A percentile compares a stretch with the other conserved stretches of the same genome.
Conservation (phyloP, 129 eudicot species). For the Lactuca sativa region DNA sequence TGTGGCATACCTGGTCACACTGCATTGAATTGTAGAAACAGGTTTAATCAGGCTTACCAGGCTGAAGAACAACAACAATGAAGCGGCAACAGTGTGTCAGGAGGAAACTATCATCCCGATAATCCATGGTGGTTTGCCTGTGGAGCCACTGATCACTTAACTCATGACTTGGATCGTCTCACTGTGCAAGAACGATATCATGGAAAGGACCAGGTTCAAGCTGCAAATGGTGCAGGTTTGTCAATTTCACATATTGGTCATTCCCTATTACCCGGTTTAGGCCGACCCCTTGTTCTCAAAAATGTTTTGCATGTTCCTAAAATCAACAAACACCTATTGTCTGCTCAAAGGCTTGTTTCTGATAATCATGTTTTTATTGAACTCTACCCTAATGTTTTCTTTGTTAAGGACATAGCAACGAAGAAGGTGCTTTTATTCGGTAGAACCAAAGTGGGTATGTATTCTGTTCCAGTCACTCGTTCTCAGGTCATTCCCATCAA, state of each 20-base stretch:
- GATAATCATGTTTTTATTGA: no score
- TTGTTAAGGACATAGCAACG: conserved; percentile 6
- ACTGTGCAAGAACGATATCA: not conserved
- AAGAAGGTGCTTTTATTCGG: conserved; percentile 2
- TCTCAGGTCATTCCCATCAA: not conserved
- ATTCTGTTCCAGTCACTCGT: not conserved
- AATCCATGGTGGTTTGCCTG: no score
- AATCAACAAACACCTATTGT: not conserved
- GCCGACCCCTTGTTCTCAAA: not conserved
- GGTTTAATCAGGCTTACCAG: no score
- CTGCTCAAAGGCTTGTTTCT: not conserved
- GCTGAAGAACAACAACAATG: no score
- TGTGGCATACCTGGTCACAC: no score
- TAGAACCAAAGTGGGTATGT: not conserved
- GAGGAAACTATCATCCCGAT: no score
- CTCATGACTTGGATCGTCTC: not conserved
- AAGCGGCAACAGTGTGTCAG: no score
- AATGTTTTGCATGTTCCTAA: not conserved
- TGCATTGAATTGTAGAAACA: no score
- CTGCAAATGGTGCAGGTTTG: not conserved
- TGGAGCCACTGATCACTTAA: not conserved
- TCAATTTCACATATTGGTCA: not conserved
- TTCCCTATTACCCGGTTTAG: not conserved
- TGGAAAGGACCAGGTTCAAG: not conserved
- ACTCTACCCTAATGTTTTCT: no score